Evolutionary conservation across 371 early-diverging fungal species (phyloP), one percentile per base, ranked within the genome.

Genomic region (Mortierella polycephala): DNA sequence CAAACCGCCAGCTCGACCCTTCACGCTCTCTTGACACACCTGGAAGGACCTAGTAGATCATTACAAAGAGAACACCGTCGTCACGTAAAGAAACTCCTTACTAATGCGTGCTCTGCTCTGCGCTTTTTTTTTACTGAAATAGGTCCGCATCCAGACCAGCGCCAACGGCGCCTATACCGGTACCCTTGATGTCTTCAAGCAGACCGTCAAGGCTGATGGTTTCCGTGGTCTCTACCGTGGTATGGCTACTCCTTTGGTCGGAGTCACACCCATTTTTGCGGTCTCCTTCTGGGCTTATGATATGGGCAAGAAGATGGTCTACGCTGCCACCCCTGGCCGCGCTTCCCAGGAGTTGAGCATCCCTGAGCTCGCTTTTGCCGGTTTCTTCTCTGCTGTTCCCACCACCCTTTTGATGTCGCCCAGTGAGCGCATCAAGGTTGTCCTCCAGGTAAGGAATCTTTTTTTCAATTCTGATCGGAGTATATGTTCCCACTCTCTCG

Each of bases 311-410:
- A 85, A 85, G 70, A 83, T 95, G 47, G 90, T 89, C 12, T 87
- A 85, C 64, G 76, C 70, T 40, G 71, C 83, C 49, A 91, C 90
- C 50, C 88, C 91, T 18, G 83, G 89, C 68, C 85, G 91, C 54
- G 66, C 83, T 52, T 73, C 83, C 52, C 81, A 81, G n/a, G 86
- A 84, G 0, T 86, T 98, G 51, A 85, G 87, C 65, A 84, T 95
- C 75, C 85, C 84, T 66, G 96, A 98, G 79, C 91, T 89, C 53
- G 90, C 93, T 40, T 88, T 95, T 83, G 98, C 98, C 42, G 98
- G 99, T 81, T 97, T 92, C 23, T 96, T 98, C 87, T 96, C 96
- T 9, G 98, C 98, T 58, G 88, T 96, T 39, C 97, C 98, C 20
- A 96, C 98, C 41, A 97, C 98, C 20, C 83, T 95, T 67, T 85